These are phyloP conservation scores for Fusarium proliferatum DNA, from an alignment of 2,329 filamentous ascomycete species.

Conservation along the genomic window DNA sequence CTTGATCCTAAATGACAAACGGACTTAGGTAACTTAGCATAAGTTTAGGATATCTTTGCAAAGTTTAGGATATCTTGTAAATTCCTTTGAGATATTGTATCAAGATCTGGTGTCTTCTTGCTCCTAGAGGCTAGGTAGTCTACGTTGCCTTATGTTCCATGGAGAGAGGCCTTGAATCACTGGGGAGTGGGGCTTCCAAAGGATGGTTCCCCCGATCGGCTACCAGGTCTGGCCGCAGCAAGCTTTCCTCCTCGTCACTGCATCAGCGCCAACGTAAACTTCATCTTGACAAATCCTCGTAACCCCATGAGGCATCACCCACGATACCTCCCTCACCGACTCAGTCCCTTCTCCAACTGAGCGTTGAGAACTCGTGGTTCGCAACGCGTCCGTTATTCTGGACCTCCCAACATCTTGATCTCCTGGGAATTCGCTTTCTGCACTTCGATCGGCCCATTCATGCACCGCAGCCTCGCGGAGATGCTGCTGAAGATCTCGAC, in stretches of 20 bases:
- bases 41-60: neutral
- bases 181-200: neutral
- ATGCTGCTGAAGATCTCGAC: neutral
- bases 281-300: neutral
- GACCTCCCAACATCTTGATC: neutral
- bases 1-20: neutral
- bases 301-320: neutral
- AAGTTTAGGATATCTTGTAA: neutral
- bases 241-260: no score
- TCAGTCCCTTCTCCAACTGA: neutral
- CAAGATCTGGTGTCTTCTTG: neutral
- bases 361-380: neutral
- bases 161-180: neutral
- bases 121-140: neutral
- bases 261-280: neutral
- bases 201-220: neutral
- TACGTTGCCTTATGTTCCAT: no score
- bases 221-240: neutral
- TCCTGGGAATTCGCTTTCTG: neutral
- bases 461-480: neutral
- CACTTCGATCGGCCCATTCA: neutral
- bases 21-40: neutral
- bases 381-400: neutral
- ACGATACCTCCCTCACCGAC: neutral
- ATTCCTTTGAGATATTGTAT: accelerated